Percentiles rank a stretch among this genome's conserved stretches.
These are phyloP conservation scores for Wallacemonas rigidus DNA, from an alignment of 208 protist genomes.

Conservation along the genomic window DNA sequence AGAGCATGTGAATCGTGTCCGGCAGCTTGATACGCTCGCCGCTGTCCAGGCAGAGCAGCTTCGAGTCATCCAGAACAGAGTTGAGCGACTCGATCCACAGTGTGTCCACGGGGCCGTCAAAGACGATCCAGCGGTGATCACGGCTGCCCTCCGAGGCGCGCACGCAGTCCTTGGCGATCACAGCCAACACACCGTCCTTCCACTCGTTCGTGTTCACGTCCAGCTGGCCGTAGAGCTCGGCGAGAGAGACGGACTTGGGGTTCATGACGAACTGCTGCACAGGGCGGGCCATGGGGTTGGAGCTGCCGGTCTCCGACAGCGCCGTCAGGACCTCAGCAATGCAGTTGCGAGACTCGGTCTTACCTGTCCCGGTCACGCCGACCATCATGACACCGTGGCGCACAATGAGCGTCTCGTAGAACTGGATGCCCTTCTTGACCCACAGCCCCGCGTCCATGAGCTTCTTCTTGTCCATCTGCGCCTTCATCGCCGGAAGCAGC, in stretches of 20 bases:
- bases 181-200: conserved; percentile 91
- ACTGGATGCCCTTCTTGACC: conserved; percentile 96
- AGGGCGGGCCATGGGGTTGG: conserved; percentile 72
- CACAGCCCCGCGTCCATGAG: conserved; percentile 84
- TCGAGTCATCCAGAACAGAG: conserved; percentile 98
- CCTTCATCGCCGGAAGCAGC: conserved; percentile 90
- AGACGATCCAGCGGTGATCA: conserved; percentile 97
- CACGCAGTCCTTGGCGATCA: conserved; percentile 91
- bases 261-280: conserved; percentile 96
- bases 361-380: conserved; percentile 97
- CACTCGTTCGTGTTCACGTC: conserved; percentile 95
- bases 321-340: conserved; percentile 77
- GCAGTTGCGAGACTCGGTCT: conserved; percentile 89
- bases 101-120: conserved; percentile 98
- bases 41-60: conserved; percentile 97
- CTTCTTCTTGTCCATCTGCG: conserved; percentile 65
- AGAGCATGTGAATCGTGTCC: conserved; percentile 96
- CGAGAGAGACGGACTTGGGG: conserved; percentile 97
- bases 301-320: conserved; percentile 57
- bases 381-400: conserved; percentile 99
- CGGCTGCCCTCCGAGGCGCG: conserved; percentile 73
- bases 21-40: conserved; percentile 97
- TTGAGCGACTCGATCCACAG: conserved; percentile 99
- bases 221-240: conserved; percentile 97
- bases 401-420: conserved; percentile 98